Evolutionary conservation across 2,329 filamentous ascomycete species (phyloP), one percentile per base, ranked within the genome.

Genomic region (Scedosporium apiospermum): DNA sequence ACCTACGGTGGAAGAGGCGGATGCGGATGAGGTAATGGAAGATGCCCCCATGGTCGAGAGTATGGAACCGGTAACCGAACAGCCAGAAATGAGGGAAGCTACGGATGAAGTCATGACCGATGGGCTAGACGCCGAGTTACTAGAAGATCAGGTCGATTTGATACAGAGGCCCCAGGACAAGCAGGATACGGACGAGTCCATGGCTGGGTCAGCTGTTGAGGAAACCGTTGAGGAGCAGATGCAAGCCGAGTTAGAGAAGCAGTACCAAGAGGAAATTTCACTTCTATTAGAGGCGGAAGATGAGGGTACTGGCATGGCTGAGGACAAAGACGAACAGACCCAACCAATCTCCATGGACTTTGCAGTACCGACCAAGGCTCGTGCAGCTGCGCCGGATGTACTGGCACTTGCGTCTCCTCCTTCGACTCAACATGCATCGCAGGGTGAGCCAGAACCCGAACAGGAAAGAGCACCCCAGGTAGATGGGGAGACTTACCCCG

Each of bases 1-100:
- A 6, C 7, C 51, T 10, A 23, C 7, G 18, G 6, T 12, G 21
- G 55, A 76, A 6, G 57, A 57, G 18, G 41, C 61, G 42, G 58
- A 58, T 16, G 30, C 53, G n/a, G 57, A 38, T 27, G 57, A 59
- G 18, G 57, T 49, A 14, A 55, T 57, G 38, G 30, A 16, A 26
- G 57, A 58, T n/a, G 57, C 57, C 3, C 57, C 57, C 5, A 21
- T 53, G 27, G 3, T 57, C 49, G 58, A 26, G 53, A 27, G 49
- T 60, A 18, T 60, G 60, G 23, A 51, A 63, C 9, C 23, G 49
- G 12, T 57, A 60, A 42, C 30, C 55, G 34, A 38, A 14, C 10
- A 38, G 10, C 34, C 2, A 9, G 34, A 38, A 14, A 10, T 12
- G 2, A 16, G 21, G 51, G 18, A 3, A 16, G 5, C 18, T 55